Evolutionary conservation across 116 monocot species (phyloP).

Genomic region (Trichopus zeylanicus): DNA sequence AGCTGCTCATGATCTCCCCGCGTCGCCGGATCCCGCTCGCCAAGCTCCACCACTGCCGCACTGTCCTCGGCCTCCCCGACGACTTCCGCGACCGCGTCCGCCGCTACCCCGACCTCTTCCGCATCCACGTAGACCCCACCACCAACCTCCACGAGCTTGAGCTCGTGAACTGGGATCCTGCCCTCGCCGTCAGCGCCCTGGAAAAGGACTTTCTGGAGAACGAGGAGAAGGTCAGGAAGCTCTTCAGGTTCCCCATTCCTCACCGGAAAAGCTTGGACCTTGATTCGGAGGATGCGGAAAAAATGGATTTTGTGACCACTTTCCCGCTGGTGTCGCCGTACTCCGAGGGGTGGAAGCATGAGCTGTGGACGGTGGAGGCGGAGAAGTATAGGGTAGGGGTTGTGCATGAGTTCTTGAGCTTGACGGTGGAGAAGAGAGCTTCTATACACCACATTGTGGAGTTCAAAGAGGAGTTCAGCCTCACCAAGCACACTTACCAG

Average conservation of each 20-base stretch:
- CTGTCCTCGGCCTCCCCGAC: conserved; percentile 59
- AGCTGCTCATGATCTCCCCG: conserved; percentile 79
- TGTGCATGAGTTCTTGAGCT: conserved; percentile 77
- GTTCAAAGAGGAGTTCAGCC: conserved; percentile 87
- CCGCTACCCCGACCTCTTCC: conserved; percentile 61
- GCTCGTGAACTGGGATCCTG: conserved; percentile 59
- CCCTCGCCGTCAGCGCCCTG: conserved; percentile 64
- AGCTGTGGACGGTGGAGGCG: conserved; percentile 72
- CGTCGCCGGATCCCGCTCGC: conserved; percentile 51
- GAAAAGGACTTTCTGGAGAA: conserved; percentile 64
- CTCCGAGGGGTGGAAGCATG: conserved; percentile 50
- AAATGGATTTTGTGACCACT: conserved; percentile 48
- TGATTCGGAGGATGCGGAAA: conserved; percentile 47
- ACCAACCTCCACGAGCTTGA: conserved; percentile 54
- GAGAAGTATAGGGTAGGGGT: conserved; percentile 90
- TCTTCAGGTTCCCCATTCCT: conserved; percentile 61
- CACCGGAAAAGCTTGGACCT: conserved; percentile 46
- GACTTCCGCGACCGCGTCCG: conserved; percentile 76
- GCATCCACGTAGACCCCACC: conserved; percentile 38
- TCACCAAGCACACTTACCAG: conserved; percentile 69
- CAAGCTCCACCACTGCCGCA: conserved; percentile 83
- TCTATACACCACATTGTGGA: conserved; percentile 89
- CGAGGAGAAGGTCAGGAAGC: conserved; percentile 53
- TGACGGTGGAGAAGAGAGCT: conserved; percentile 85
- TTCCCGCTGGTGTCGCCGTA: conserved; percentile 82